Conservation (phyloP, 768 basidiomycete species). For the Mycena galericulata region DNA sequence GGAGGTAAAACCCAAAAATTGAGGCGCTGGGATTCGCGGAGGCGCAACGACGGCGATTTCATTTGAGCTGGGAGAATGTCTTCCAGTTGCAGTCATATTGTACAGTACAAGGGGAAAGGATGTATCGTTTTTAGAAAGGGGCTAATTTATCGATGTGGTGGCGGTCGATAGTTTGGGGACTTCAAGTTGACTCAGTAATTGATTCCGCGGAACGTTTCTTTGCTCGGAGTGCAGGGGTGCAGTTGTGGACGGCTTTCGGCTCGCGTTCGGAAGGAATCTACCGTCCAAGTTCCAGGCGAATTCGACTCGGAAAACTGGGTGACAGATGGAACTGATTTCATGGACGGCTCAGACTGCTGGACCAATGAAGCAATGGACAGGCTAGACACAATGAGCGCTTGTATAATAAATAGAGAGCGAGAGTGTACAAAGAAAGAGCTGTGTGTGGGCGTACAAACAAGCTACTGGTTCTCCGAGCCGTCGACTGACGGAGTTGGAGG, state of each 20-base stretch:
- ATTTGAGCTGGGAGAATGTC: neutral
- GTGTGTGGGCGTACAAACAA: slow-evolving; percentile 35
- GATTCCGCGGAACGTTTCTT: slow-evolving; percentile 3
- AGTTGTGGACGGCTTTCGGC: neutral
- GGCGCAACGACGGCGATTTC: neutral
- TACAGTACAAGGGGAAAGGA: neutral
- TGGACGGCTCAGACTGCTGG: too few species aligned
- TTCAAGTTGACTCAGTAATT: neutral
- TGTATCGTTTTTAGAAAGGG: too few species aligned
- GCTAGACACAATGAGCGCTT: too few species aligned
- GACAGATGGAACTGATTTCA: too few species aligned
- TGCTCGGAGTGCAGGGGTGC: neutral
- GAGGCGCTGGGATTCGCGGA: neutral
- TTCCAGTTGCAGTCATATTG: slow-evolving; percentile 1
- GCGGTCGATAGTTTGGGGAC: too few species aligned
- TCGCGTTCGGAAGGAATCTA: neutral
- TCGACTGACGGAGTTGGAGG: slow-evolving; percentile 34
- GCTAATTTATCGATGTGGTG: too few species aligned
- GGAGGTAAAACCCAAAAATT: too few species aligned
- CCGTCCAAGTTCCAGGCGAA: too few species aligned
- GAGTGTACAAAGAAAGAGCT: slow-evolving; percentile 6
- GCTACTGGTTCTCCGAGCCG: slow-evolving; percentile 38
- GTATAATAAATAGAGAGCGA: too few species aligned
- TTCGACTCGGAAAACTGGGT: too few species aligned
- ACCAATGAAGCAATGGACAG: too few species aligned